Conservation (phyloP, 148 eudicot species). For the Gaultheria prostrata region DNA sequence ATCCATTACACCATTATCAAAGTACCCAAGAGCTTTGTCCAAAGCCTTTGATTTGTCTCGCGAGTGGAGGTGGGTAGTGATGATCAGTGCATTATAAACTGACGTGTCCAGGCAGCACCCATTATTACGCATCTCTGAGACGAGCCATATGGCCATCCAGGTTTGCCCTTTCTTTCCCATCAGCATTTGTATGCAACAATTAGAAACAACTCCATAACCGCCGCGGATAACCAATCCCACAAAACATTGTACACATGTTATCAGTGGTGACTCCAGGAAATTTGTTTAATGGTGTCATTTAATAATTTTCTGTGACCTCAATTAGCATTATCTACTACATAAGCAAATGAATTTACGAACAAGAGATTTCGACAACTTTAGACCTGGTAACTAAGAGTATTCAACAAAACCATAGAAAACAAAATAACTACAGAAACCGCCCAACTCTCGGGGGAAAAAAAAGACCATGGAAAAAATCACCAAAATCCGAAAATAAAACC, state of each 20-base stretch:
- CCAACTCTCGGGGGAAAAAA: no score
- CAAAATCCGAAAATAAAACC: no score
- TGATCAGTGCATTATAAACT: constrained; percentile 82
- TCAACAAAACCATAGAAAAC: no score
- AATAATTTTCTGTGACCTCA: no score
- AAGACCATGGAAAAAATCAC: no score
- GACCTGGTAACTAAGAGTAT: no score
- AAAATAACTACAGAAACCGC: no score
- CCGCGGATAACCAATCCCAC: neutral
- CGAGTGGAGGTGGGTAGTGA: constrained; percentile 84
- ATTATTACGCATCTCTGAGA: constrained; percentile 96
- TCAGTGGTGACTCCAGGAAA: no score
- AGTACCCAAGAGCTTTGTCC: constrained; percentile 67
- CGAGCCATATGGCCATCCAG: constrained; percentile 92
- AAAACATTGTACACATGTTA: neutral
- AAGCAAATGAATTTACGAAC: no score
- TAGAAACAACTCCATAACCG: neutral
- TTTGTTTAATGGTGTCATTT: no score
- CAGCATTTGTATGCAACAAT: neutral
- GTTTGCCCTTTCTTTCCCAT: constrained; percentile 96
- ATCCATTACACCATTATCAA: constrained; percentile 94
- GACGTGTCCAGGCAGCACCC: constrained; percentile 90
- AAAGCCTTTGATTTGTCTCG: constrained; percentile 82
- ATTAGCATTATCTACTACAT: no score
- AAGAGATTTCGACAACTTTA: no score